Conservation (phyloP, 2,329 filamentous ascomycete genomes). For the Lasiodiplodia theobromae region DNA sequence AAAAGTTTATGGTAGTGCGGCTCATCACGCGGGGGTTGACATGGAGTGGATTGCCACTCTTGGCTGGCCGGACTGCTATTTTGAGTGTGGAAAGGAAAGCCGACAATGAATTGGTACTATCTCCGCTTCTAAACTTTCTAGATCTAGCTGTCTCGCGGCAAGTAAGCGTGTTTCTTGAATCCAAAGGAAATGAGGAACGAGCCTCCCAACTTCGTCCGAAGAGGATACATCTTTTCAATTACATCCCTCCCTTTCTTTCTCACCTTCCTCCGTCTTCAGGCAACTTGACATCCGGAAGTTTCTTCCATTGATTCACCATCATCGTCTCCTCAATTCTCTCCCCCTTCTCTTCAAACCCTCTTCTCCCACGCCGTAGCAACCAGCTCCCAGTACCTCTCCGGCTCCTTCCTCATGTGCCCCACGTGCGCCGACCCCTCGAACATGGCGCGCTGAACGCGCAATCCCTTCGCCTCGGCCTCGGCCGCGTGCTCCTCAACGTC, state of each 20-base stretch:
- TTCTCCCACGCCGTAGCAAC: conserved; percentile 35
- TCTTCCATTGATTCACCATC: neutral
- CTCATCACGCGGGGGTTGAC: neutral
- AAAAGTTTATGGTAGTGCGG: neutral
- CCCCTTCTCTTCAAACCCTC: conserved; percentile 4
- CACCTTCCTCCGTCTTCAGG: neutral
- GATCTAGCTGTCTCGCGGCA: conserved; percentile 9
- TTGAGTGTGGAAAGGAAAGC: neutral
- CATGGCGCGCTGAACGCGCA: conserved; percentile 56
- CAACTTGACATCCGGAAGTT: neutral
- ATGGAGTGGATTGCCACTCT: neutral
- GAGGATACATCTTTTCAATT: neutral
- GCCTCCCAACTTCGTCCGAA: neutral
- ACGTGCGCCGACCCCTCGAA: conserved; percentile 69
- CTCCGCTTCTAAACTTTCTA: neutral
- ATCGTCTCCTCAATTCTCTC: neutral
- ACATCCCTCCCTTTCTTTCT: neutral
- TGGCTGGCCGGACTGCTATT: neutral
- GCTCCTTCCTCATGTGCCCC: conserved; percentile 65
- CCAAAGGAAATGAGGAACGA: neutral
- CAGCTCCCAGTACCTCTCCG: conserved; percentile 64
- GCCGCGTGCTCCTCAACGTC: conserved; percentile 63
- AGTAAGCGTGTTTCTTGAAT: neutral
- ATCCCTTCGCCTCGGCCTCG: conserved; percentile 59
- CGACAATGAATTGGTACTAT: neutral